phyloP scores from a whole-genome alignment of 768 basidiomycete species.

The Cyclocybe aegerita region DNA sequence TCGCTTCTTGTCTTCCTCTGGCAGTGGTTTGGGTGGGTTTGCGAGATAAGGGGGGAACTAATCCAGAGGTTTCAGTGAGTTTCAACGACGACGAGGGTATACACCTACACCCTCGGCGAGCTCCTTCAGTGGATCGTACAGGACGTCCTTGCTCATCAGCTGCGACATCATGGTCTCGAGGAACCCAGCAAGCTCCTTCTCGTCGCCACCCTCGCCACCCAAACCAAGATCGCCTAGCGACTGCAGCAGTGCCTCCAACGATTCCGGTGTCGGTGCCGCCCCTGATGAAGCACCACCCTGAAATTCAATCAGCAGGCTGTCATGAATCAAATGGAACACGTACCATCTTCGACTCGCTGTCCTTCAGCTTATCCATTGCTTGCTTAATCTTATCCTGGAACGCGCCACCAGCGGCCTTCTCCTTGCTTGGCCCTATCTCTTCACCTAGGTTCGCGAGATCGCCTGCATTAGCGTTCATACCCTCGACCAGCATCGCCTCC shows the following conservation, averaged over 20 bases:
- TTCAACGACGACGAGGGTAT: not conserved
- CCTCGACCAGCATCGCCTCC: slow-evolving; percentile 71
- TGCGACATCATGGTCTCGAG: slow-evolving; percentile 82
- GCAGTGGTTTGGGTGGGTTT: slow-evolving; percentile 51
- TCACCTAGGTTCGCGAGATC: slow-evolving; percentile 13
- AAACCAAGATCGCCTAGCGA: slow-evolving; percentile 41
- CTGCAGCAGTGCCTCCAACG: slow-evolving; percentile 53
- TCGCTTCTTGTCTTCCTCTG: slow-evolving; percentile 57
- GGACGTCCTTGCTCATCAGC: slow-evolving; percentile 76
- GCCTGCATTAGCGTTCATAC: slow-evolving; percentile 44
- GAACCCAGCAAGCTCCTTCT: slow-evolving; percentile 60
- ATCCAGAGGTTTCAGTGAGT: not conserved
- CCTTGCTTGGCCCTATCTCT: slow-evolving; percentile 9
- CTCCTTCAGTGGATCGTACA: slow-evolving; percentile 89
- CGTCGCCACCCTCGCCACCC: slow-evolving; percentile 33
- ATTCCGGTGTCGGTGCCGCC: slow-evolving; percentile 26
- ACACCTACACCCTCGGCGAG: slow-evolving; percentile 61
- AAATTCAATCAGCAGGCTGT: not conserved
- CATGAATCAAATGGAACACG: slow-evolving; percentile 8
- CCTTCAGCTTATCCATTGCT: slow-evolving; percentile 73
- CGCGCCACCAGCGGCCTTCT: slow-evolving; percentile 15
- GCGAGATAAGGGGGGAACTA: slow-evolving; percentile 80
- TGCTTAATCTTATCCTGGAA: slow-evolving; percentile 73
- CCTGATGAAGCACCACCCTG: slow-evolving; percentile 20
- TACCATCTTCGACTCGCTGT: slow-evolving; percentile 60